A percentile compares a stretch with the other conserved stretches of the same genome.
Evolutionary conservation across 805 yeast genomes (phyloP).

Genomic region (Hanseniaspora vineae): DNA sequence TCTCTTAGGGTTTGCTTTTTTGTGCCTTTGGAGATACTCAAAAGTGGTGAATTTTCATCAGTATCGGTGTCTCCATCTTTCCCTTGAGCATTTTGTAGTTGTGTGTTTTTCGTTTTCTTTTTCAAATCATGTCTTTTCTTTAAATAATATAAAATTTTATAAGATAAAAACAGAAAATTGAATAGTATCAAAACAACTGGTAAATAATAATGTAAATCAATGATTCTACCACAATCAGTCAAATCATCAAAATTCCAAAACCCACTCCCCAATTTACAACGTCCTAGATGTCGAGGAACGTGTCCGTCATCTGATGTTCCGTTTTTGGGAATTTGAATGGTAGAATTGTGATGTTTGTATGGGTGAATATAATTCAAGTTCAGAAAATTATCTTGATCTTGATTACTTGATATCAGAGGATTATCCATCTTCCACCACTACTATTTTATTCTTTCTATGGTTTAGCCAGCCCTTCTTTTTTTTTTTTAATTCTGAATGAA

Average conservation of each 20-base stretch:
- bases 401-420: too few species aligned
- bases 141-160: conserved; percentile 1
- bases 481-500: too few species aligned
- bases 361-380: too few species aligned
- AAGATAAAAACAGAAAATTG: background rate
- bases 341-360: background rate
- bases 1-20: conserved; percentile 25
- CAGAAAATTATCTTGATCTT: too few species aligned
- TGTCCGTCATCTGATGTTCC: too few species aligned
- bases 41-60: conserved; percentile 5
- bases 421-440: too few species aligned
- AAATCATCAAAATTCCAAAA: conserved; percentile 54
- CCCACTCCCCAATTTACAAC: conserved; percentile 1
- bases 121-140: background rate
- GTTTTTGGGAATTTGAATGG: background rate
- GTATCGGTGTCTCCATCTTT: conserved; percentile 10
- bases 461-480: too few species aligned
- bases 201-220: conserved; percentile 24
- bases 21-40: conserved; percentile 1
- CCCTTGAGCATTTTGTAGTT: too few species aligned
- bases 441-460: too few species aligned
- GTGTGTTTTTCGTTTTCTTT: too few species aligned
- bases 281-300: background rate
- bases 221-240: conserved; percentile 36
- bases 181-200: background rate